phyloP scores from a whole-genome alignment of 345 rosid genomes.

The Limnanthes douglasii region DNA sequence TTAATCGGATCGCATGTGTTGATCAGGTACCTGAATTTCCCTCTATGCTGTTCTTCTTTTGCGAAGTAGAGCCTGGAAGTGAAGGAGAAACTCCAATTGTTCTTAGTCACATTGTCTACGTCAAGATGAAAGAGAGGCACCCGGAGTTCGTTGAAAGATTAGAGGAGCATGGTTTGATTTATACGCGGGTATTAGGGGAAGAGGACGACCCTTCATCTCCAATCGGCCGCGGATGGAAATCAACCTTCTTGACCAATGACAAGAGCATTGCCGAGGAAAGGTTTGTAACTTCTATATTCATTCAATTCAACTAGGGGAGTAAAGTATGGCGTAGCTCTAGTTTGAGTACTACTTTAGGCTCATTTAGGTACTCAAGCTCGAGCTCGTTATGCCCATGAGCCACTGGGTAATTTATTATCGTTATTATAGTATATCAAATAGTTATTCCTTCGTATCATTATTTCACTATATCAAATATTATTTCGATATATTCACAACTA shows the following conservation, averaged over 20 bases:
- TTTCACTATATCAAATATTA: no score
- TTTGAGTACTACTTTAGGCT: no score
- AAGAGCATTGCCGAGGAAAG: slow-evolving; percentile 59
- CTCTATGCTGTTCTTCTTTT: slow-evolving; percentile 73
- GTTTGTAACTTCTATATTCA: no score
- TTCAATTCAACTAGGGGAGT: no score
- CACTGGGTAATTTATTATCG: no score
- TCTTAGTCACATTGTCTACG: slow-evolving; percentile 65
- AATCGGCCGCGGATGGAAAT: slow-evolving; percentile 94
- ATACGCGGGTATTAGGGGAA: slow-evolving; percentile 57
- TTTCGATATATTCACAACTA: no score
- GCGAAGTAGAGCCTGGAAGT: slow-evolving; percentile 72
- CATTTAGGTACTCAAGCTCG: no score
- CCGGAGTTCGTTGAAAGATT: slow-evolving; percentile 52
- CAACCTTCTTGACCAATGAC: slow-evolving; percentile 68
- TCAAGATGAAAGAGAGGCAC: slow-evolving; percentile 52
- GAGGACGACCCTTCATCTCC: slow-evolving; percentile 75
- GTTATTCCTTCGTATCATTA: no score
- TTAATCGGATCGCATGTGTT: no score
- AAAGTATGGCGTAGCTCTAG: no score
- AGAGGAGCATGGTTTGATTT: slow-evolving; percentile 63
- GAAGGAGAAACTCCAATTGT: slow-evolving; percentile 94
- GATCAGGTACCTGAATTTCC: slow-evolving; percentile 82
- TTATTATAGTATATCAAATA: no score
- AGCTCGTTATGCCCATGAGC: no score